Conservation (phyloP, 257 asterid species). For the Penstemon newberryi region DNA sequence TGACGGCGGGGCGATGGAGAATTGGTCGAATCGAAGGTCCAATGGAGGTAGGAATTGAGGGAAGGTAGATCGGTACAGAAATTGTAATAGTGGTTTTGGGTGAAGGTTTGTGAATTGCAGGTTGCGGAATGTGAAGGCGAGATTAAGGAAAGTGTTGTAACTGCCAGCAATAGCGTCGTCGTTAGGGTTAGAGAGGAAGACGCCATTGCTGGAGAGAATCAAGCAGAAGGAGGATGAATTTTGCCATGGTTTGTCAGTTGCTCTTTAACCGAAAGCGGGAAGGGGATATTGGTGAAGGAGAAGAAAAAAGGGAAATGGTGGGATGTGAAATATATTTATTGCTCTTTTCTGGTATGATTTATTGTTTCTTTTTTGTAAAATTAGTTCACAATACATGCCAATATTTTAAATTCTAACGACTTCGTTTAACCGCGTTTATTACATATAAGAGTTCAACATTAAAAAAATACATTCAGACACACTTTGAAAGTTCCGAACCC, state of each 20-base stretch:
- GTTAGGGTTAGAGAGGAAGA: slow-evolving; percentile 27
- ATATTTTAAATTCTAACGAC: no score
- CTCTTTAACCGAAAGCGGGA: no score
- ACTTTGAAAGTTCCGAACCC: no score
- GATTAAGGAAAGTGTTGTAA: slow-evolving; percentile 18
- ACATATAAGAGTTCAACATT: no score
- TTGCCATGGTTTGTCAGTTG: no score
- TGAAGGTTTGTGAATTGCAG: slow-evolving; percentile 60
- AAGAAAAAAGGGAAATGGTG: no score
- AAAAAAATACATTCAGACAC: no score
- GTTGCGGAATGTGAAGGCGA: slow-evolving; percentile 51
- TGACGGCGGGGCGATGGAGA: slow-evolving; percentile 60
- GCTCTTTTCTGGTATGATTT: no score
- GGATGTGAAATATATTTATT: no score
- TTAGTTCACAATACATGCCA: no score
- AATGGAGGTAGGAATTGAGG: slow-evolving; percentile 66
- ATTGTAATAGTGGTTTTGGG: slow-evolving; percentile 47
- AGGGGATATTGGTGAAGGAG: background rate
- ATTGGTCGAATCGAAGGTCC: slow-evolving; percentile 46
- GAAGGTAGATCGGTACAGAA: slow-evolving; percentile 71
- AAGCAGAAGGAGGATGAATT: background rate
- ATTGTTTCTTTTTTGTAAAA: no score
- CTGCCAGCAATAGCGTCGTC: slow-evolving; percentile 13
- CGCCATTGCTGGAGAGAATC: slow-evolving; percentile 41
- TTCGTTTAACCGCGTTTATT: no score